Conservation (phyloP, 2,329 filamentous ascomycete genomes). For the Pseudogymnoascus sp. region DNA sequence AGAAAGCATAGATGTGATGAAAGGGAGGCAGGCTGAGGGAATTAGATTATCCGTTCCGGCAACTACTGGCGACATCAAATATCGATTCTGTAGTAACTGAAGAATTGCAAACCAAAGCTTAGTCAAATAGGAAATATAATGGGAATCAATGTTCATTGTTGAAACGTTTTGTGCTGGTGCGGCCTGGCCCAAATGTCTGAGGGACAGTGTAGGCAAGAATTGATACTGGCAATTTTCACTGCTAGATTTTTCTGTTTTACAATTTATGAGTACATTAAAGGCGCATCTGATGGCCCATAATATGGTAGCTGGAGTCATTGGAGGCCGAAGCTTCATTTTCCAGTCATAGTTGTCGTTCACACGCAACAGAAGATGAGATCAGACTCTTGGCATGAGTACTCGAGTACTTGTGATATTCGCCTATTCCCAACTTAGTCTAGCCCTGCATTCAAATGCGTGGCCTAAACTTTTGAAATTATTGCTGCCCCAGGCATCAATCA, state of each 20-base stretch:
- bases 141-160: constrained; percentile 1
- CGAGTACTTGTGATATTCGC: background rate
- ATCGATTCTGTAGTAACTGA: constrained; percentile 6
- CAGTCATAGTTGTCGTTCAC: background rate
- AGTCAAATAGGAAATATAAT: constrained; percentile 9
- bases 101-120: constrained; percentile 8
- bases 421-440: background rate
- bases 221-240: background rate
- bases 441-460: background rate
- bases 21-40: background rate
- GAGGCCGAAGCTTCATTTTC: background rate
- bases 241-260: background rate
- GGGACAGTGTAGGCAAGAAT: background rate
- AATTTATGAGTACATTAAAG: background rate
- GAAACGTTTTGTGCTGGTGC: background rate
- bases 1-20: constrained; percentile 13
- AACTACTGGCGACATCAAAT: constrained; percentile 1
- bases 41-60: constrained; percentile 9
- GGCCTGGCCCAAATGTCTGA: background rate
- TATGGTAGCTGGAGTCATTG: background rate
- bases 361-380: background rate
- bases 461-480: background rate
- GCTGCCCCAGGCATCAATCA: background rate
- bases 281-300: background rate
- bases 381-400: background rate